Evolutionary conservation across 352 stramenopile genomes (phyloP).

Genomic region (Pythium myriotylum): DNA sequence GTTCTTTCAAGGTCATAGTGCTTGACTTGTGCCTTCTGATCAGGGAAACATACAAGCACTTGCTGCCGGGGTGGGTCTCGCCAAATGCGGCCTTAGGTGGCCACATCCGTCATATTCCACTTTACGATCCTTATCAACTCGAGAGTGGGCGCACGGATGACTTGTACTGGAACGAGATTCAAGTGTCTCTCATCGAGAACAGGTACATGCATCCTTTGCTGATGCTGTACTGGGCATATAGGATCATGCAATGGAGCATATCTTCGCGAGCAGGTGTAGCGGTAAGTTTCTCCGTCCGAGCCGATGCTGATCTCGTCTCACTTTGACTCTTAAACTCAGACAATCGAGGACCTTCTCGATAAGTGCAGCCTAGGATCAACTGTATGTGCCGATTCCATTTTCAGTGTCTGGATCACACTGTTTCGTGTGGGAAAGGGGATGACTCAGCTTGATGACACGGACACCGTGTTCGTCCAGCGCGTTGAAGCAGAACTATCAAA

Average conservation of each 20-base stretch:
- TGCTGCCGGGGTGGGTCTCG: slow-evolving; percentile 18
- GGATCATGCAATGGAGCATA: slow-evolving; percentile 67
- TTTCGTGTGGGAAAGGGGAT: slow-evolving; percentile 46
- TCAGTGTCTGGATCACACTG: slow-evolving; percentile 65
- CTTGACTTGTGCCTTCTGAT: too few relatives aligned
- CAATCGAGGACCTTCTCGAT: slow-evolving; percentile 61
- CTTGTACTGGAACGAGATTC: slow-evolving; percentile 81
- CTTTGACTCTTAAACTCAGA: slow-evolving; percentile 35
- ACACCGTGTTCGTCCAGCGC: slow-evolving; percentile 37
- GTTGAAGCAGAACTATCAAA: slow-evolving; percentile 52
- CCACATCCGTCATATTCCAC: not conserved
- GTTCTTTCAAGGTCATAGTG: too few relatives aligned
- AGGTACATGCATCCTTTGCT: slow-evolving; percentile 70
- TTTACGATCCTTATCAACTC: slow-evolving; percentile 67
- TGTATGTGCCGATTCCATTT: slow-evolving; percentile 50
- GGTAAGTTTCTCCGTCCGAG: slow-evolving; percentile 30
- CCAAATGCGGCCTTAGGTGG: slow-evolving; percentile 3
- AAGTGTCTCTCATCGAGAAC: slow-evolving; percentile 58
- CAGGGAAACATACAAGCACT: slow-evolving; percentile 20
- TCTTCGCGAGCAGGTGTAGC: slow-evolving; percentile 58
- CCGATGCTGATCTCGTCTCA: too few relatives aligned
- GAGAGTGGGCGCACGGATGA: slow-evolving; percentile 73
- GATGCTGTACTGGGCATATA: slow-evolving; percentile 67
- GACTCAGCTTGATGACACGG: slow-evolving; percentile 9
- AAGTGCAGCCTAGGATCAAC: slow-evolving; percentile 57